Evolutionary conservation across 305 asterid genomes (phyloP).

Genomic region (Fraxinus sp.): DNA sequence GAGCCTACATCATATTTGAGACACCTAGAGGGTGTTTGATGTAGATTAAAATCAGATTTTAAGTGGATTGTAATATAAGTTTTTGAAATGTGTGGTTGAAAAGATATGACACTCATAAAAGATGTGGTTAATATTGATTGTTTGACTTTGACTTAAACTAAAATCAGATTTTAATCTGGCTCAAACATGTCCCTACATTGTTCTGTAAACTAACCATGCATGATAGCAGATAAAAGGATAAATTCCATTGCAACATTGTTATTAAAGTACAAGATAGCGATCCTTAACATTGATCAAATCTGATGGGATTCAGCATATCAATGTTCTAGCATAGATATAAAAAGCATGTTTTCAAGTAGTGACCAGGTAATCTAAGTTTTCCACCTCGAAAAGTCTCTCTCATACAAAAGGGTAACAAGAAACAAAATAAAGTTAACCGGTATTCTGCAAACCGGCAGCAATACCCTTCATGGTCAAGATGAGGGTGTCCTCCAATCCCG

Average conservation of each 20-base stretch:
- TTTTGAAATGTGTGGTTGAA: no score
- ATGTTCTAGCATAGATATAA: not conserved
- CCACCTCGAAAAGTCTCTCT: not conserved
- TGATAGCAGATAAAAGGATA: not conserved
- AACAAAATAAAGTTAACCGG: conserved; percentile 36
- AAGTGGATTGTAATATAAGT: no score
- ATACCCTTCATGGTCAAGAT: conserved; percentile 63
- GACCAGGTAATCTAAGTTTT: not conserved
- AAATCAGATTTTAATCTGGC: no score
- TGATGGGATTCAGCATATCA: not conserved
- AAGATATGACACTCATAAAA: no score
- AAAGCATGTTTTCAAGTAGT: not conserved
- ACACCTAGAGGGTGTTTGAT: no score
- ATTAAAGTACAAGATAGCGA: not conserved
- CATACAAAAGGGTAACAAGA: not conserved
- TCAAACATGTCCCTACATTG: not conserved
- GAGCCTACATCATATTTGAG: not conserved
- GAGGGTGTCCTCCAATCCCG: conserved; percentile 56
- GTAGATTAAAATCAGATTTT: no score
- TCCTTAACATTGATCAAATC: not conserved
- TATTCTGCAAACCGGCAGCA: conserved; percentile 59
- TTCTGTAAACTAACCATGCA: not conserved
- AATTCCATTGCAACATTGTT: not conserved
- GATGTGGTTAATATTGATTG: no score
- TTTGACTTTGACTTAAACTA: no score